These are phyloP conservation scores for Allantophomopsis cytisporea DNA, from an alignment of 2,329 filamentous ascomycete genomes.

Conservation along the genomic window DNA sequence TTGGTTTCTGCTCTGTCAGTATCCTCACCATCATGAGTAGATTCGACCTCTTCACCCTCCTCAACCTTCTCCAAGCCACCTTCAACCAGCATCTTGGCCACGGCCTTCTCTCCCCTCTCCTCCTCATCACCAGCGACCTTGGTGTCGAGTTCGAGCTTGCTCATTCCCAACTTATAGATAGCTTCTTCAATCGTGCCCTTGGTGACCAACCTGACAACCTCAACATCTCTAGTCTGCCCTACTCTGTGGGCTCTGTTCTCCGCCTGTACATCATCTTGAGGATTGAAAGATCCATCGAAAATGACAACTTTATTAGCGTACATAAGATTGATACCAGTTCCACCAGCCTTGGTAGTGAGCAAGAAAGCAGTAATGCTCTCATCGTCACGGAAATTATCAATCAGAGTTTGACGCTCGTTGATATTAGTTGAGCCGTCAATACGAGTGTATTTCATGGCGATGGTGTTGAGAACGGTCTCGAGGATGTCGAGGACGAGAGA, in stretches of 20 bases:
- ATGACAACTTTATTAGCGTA: constrained; percentile 96
- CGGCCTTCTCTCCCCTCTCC: constrained; percentile 30
- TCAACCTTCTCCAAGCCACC: not conserved
- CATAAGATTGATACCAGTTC: constrained; percentile 93
- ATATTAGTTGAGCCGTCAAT: constrained; percentile 78
- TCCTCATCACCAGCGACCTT: constrained; percentile 47
- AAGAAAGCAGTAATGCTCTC: constrained; percentile 77
- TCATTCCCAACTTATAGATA: constrained; percentile 80
- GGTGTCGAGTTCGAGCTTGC: constrained; percentile 82
- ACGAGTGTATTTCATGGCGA: constrained; percentile 66
- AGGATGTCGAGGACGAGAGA: constrained; percentile 85
- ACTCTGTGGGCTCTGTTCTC: constrained; percentile 95
- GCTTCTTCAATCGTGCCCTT: constrained; percentile 81
- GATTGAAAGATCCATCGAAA: constrained; percentile 95
- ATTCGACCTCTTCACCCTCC: no score
- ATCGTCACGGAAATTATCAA: constrained; percentile 74
- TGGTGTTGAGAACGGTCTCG: constrained; percentile 62
- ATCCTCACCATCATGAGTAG: no score
- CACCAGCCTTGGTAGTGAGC: constrained; percentile 83
- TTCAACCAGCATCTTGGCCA: constrained; percentile 29
- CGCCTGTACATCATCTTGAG: constrained; percentile 95
- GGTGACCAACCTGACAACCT: constrained; percentile 77
- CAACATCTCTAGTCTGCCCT: constrained; percentile 80
- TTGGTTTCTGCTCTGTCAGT: no score
- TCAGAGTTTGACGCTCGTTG: constrained; percentile 69